phyloP scores from a whole-genome alignment of 495 filamentous ascomycete genomes.

The Xylaria palmicola region DNA sequence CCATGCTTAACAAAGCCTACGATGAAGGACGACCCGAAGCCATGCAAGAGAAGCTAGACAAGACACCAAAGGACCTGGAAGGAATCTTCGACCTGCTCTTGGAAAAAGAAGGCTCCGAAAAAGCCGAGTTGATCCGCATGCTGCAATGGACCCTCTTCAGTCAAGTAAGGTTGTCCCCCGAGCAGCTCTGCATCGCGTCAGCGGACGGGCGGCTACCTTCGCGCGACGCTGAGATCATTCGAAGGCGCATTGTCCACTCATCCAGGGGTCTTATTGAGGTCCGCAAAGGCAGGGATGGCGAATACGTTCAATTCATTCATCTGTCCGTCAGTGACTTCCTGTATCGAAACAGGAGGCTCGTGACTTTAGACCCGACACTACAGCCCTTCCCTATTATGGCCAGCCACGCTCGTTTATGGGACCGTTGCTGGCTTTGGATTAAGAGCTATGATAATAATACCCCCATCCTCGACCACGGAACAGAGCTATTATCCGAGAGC shows the following conservation, averaged over 20 bases:
- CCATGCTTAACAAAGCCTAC: slow-evolving; percentile 34
- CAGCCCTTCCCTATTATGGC: background rate
- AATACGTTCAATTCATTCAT: slow-evolving; percentile 24
- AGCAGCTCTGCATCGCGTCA: slow-evolving; percentile 14
- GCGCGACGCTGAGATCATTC: slow-evolving; percentile 7
- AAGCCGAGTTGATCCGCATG: slow-evolving; percentile 14
- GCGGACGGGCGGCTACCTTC: background rate
- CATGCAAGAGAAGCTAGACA: slow-evolving; percentile 1
- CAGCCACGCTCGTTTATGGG: slow-evolving; percentile 11
- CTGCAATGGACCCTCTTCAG: slow-evolving; percentile 16
- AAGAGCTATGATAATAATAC: background rate
- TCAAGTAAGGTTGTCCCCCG: background rate
- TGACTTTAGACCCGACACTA: slow-evolving; percentile 14
- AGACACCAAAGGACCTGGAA: slow-evolving; percentile 9
- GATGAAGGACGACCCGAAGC: slow-evolving; percentile 24
- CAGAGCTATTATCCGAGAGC: background rate
- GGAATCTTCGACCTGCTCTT: slow-evolving; percentile 10
- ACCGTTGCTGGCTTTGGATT: background rate
- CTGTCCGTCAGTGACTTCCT: slow-evolving; percentile 22
- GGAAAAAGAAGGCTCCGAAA: background rate
- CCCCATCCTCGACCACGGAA: background rate
- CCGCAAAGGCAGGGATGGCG: background rate
- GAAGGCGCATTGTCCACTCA: slow-evolving; percentile 18
- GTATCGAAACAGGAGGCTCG: slow-evolving; percentile 9
- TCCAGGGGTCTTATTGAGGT: slow-evolving; percentile 21